Evolutionary conservation across 352 stramenopile genomes (phyloP), one percentile per base, ranked within the genome.

Genomic region (Phytophthora crassamura): DNA sequence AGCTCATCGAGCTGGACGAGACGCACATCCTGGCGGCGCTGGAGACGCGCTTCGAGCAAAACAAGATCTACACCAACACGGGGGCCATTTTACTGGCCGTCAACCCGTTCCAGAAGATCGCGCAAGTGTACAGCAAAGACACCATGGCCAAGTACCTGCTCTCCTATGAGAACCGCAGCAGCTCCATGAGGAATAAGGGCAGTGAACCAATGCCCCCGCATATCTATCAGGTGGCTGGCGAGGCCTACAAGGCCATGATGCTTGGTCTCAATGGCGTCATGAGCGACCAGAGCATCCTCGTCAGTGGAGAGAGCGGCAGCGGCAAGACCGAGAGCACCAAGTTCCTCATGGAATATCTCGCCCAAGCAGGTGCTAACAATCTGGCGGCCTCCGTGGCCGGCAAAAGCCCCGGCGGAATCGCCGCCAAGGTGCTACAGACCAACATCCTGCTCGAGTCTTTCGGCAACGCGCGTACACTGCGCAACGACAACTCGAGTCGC

Each of bases 281-380:
- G 46, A 76, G 77, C 32, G 85, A 94, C 54, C 86, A 95, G 63
- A 89, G 82, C n/a, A 89, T 96, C 42, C 75, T 96, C 52, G 86
- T 96, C 39, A 93, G 84, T 50, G 89, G 89, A 51, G 89, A 96
- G 59, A 94, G 84, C 35, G 89, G 89, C 41, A 93, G 82, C 48
- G 89, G 89, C 54, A 96, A 96, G 69, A 96, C 89, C n/a, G 87
- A 96, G 66, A 91, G 82, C 28, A 96, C 89, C 60, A 96, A 96
- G 72, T 94, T 94, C 62, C 69, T 96, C 43, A 94, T 96, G 85
- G 74, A 93, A 51, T 96, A 95, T 59, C 68, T 96, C 33, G 86
- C 85, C 12, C 84, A 93, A 53, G 88, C 82, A 12, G 84, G 86
- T 50, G 89, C 78, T 33, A 90, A 90, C 41, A 82, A 96, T 40